These are phyloP conservation scores for Amphicarpaea edgeworthii DNA, from an alignment of 306 rosid genomes.

Conservation along the genomic window DNA sequence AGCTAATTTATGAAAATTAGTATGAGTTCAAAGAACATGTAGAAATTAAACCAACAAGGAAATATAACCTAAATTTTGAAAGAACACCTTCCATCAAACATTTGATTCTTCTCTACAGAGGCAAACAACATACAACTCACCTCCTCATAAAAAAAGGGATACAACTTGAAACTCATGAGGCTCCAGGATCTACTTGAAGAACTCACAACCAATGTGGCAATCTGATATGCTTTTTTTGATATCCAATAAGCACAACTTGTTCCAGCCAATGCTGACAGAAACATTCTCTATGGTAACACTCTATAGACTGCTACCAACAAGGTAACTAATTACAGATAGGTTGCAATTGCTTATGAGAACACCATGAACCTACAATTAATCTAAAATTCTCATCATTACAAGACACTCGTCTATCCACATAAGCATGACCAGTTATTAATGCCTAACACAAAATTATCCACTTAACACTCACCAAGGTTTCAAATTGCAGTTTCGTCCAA, in stretches of 20 bases:
- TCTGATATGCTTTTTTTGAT: constrained; percentile 38
- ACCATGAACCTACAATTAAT: constrained; percentile 26
- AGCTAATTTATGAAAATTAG: constrained; percentile 22
- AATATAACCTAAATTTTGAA: constrained; percentile 42
- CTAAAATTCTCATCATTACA: constrained; percentile 13
- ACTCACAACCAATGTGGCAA: constrained; percentile 41
- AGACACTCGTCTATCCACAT: constrained; percentile 33
- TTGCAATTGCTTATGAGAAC: constrained; percentile 36
- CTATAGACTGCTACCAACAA: constrained; percentile 47
- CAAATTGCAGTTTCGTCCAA: background rate
- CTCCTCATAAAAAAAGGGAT: constrained; percentile 47
- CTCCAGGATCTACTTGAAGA: constrained; percentile 42
- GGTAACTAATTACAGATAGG: constrained; percentile 46
- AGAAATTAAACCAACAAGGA: constrained; percentile 32
- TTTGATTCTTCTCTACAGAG: constrained; percentile 46
- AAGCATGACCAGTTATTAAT: constrained; percentile 39
- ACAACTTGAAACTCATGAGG: constrained; percentile 44
- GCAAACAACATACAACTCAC: constrained; percentile 54
- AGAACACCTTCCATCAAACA: constrained; percentile 32
- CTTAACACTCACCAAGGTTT: constrained; percentile 23
- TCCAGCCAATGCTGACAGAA: constrained; percentile 42
- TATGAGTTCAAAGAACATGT: constrained; percentile 37
- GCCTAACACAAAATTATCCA: constrained; percentile 41
- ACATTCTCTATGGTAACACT: constrained; percentile 45
- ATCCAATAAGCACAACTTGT: constrained; percentile 35